Conservation (phyloP, 208 protist genomes). For the Trichomonas vaginalis region DNA sequence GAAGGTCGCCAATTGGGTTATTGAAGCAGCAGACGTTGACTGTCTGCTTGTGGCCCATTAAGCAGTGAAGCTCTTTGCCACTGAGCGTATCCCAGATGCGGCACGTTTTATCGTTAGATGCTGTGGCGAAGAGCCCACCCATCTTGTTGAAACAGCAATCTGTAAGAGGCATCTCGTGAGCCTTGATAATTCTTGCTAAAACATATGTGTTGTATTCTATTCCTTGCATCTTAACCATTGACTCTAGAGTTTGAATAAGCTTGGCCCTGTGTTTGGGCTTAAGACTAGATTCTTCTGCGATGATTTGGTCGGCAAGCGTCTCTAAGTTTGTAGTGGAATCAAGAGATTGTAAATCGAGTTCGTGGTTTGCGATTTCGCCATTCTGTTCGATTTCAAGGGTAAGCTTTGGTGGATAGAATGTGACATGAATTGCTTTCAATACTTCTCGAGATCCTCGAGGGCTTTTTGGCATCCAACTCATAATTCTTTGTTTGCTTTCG, state of each 20-base stretch:
- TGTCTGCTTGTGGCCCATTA: not conserved
- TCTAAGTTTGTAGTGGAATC: not conserved
- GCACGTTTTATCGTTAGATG: constrained; percentile 2
- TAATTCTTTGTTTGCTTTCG: too few species aligned
- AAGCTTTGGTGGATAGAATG: not conserved
- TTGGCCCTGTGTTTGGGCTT: not conserved
- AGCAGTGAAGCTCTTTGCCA: not conserved
- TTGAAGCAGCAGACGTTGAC: not conserved
- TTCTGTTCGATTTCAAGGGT: not conserved
- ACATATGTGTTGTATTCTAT: not conserved
- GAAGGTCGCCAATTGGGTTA: not conserved
- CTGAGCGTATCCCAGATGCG: not conserved
- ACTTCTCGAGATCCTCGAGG: not conserved
- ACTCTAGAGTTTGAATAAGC: not conserved
- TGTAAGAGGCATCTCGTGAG: constrained; percentile 13
- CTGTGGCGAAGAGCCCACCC: not conserved
- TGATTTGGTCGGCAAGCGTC: not conserved
- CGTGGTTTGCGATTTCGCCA: not conserved
- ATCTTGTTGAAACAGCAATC: not conserved
- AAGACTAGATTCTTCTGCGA: not conserved
- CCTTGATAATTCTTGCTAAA: not conserved
- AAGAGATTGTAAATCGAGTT: not conserved
- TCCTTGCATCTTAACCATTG: not conserved
- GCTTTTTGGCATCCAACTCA: not conserved
- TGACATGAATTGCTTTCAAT: not conserved